Base-by-base conservation (phyloP, 192 early-diverging fungal species). In the Podila verticillata region DNA sequence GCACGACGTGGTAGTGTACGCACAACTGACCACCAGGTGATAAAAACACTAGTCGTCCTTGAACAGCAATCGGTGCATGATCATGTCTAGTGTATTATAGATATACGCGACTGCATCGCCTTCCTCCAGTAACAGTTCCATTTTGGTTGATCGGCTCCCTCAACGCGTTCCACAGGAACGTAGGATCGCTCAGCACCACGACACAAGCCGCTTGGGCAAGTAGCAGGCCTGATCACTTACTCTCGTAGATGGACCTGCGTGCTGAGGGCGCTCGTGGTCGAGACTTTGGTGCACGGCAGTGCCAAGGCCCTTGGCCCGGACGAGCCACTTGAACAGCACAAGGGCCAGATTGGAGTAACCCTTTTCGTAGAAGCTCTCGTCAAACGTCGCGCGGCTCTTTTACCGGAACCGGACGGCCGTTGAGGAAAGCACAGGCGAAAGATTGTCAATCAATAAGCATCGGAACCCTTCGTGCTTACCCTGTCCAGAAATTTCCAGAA, bases 321-420 rank as follows among this genome's bases (percentile, higher is more conserved):
- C 56, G 61, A 90, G 84, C 74, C 89, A 88, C 47, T 91, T 85
- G 70, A 96, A 88, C 31, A 92, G 84, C 9, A 75, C 78, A 65
- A 96, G 82, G 0, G 95, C 95, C 20, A 94, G 74, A n/a, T 93
- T 93, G 24, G 95, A 94, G 63, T 94, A 93, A 31, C 95, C 93
- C 3, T 93, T 93, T 35, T 94, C 95, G 78, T 92, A 94, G 17
- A 96, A 87, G 65, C 90, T 90, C 58, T 83, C 81, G 24, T 77
- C 71, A 63, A 84, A 85, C 67, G 92, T 85, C 39, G 78, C 78
- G 68, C 77, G 81, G 71, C 92, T 93, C 48, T 85, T 84, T 30
- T 84, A 89, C 95, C 95, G 95, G 83, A 90, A 96, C 78, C 94
- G 91, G 72, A 93, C 88, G 6, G 95, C 92, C 29, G 88, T 65